Conservation (phyloP, 495 filamentous ascomycete species). For the Neurospora sp. region DNA sequence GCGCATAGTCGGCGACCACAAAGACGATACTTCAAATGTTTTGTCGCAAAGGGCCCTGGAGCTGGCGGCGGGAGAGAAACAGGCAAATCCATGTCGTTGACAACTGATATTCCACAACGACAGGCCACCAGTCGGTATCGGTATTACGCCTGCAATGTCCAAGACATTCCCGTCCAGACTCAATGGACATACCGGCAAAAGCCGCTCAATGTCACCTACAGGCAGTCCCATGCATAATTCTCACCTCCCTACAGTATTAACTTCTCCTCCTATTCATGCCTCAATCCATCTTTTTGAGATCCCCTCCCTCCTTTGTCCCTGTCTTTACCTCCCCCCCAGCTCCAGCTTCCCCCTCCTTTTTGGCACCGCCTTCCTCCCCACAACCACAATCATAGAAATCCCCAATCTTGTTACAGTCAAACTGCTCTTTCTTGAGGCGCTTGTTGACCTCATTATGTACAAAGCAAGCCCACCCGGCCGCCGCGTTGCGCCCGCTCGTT, state of each 20-base stretch:
- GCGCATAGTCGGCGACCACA: neutral
- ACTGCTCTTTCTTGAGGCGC: conserved; percentile 67
- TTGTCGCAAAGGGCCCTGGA: neutral
- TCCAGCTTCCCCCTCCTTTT: conserved; percentile 9
- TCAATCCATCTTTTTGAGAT: conserved; percentile 35
- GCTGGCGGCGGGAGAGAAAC: neutral
- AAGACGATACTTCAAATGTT: neutral
- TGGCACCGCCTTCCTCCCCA: conserved; percentile 55
- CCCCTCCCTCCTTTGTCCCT: conserved; percentile 4
- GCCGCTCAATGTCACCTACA: neutral
- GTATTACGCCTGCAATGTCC: neutral
- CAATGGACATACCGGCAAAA: neutral
- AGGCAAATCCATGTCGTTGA: neutral
- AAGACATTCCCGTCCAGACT: neutral
- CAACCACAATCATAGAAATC: conserved; percentile 96
- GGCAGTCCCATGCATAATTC: neutral
- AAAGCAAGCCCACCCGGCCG: conserved; percentile 86
- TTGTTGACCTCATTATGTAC: conserved; percentile 94
- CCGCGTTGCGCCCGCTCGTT: conserved; percentile 69
- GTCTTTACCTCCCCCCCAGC: neutral
- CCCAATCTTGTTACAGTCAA: conserved; percentile 83
- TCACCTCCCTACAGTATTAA: neutral
- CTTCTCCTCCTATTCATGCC: conserved; percentile 11
- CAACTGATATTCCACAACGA: neutral
- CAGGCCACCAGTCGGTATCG: neutral